Base-by-base conservation (phyloP, 345 rosid species). In the Angophora floribunda region DNA sequence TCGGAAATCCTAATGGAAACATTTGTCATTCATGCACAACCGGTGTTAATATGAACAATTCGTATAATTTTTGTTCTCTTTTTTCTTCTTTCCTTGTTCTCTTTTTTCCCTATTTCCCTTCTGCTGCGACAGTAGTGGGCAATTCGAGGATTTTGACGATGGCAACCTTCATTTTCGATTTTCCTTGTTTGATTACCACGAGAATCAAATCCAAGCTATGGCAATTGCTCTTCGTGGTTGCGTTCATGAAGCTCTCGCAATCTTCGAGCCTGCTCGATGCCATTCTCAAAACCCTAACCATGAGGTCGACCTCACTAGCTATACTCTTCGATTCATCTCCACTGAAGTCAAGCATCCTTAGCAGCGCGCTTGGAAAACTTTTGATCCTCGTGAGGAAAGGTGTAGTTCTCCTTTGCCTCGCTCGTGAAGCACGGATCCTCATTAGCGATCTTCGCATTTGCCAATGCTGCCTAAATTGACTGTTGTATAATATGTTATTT, bases 111-210 rank as follows among this genome's bases (percentile, higher is more conserved):
- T 16, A 15, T 67, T 32, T 8, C 22, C 45, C 8, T 26, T 65
- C 30, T 65, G n/a, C n/a, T n/a, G n/a, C n/a, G n/a, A n/a, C n/a
- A n/a, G 87, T 11, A n/a, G 96, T 92, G 86, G 93, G 88, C 19
- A 90, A 91, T 41, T 96, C 97, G 84, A 96, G 84, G 90, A 97
- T 89, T 86, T 90, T 92, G 22, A 94, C 88, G 19, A 94, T 85
- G 82, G 90, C 95, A 85, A 95, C 93, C 90, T 93, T 93, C 8
- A 95, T 90, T n/a, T 93, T 93, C 14, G 88, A 67, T 51, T 87
- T 86, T 87, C 94, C 94, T 87, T 90, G 92, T 80, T 86, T 91
- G 6, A 98, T 61, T 86, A 94, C 93, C 4, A 67, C 14, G 24
- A 93, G 89, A 57, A 97, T 93, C 51, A 93, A 89, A 26, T 91